Percentiles rank a stretch among this genome's conserved stretches.
phyloP scores from a whole-genome alignment of 805 yeast genomes.

The Saturnispora ahearnii region DNA sequence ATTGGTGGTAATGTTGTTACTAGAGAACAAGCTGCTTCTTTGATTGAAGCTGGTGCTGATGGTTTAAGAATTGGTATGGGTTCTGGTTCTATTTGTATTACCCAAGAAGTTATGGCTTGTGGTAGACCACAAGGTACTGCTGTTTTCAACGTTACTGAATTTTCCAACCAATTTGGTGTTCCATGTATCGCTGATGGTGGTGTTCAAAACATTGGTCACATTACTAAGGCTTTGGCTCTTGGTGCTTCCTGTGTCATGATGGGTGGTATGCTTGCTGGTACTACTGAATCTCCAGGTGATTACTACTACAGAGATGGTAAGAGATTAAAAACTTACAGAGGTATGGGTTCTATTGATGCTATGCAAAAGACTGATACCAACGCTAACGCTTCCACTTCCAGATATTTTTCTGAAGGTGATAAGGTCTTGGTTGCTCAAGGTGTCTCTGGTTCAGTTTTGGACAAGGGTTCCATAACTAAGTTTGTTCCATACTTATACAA shows the following conservation, averaged over 20 bases:
- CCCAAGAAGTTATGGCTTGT: constrained; percentile 99
- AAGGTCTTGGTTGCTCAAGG: constrained; percentile 97
- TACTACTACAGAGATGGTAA: constrained; percentile 97
- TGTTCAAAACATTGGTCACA: constrained; percentile 96
- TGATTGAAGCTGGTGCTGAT: constrained; percentile 94
- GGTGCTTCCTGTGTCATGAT: constrained; percentile 98
- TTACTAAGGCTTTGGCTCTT: constrained; percentile 89
- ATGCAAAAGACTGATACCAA: constrained; percentile 84
- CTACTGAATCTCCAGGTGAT: constrained; percentile 96
- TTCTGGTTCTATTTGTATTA: constrained; percentile 97
- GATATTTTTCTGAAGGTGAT: constrained; percentile 96
- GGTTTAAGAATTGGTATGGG: constrained; percentile 99
- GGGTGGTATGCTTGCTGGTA: constrained; percentile 99
- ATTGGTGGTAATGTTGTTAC: constrained; percentile 98
- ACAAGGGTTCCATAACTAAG: constrained; percentile 91
- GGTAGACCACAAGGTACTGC: constrained; percentile 99
- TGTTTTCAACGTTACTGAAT: constrained; percentile 87
- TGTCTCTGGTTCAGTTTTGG: constrained; percentile 94
- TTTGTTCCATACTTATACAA: constrained; percentile 89
- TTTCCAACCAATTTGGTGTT: constrained; percentile 91
- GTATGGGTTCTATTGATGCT: constrained; percentile 99
- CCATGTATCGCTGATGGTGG: constrained; percentile 99
- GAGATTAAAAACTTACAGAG: constrained; percentile 95
- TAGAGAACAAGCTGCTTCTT: constrained; percentile 95
- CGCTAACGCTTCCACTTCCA: constrained; percentile 96